Percentiles rank a stretch among this genome's conserved stretches.
phyloP scores from a whole-genome alignment of 78 protist genomes.

The Dictyostelium purpureum region DNA sequence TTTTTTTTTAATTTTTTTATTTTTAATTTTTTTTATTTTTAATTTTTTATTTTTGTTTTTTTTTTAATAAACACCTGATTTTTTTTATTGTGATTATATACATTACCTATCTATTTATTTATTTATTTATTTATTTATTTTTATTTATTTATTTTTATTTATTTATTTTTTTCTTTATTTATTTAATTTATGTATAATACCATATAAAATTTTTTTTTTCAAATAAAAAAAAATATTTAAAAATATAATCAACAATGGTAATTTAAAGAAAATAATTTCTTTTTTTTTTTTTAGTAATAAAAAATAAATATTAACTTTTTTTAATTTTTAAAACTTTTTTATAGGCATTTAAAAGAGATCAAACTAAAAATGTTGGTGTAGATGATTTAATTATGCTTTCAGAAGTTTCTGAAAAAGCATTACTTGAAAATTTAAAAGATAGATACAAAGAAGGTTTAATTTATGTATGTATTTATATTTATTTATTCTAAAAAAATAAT shows the following conservation, averaged over 20 bases:
- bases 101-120: no score
- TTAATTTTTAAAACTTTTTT: neutral
- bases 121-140: neutral
- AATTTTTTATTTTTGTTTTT: neutral
- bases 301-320: neutral
- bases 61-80: no score
- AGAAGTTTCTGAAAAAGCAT: constrained; percentile 75
- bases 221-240: no score
- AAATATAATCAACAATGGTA: neutral
- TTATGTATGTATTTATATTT: constrained; percentile 77
- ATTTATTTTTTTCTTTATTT: neutral
- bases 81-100: no score
- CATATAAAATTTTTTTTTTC: neutral
- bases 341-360: neutral
- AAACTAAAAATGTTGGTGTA: constrained; percentile 83
- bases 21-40: neutral
- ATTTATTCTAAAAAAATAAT: neutral
- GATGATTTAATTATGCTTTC: constrained; percentile 91
- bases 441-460: constrained; percentile 87
- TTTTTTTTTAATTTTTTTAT: neutral
- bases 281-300: no score
- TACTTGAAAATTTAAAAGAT: constrained; percentile 81
- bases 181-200: neutral
- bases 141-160: neutral
- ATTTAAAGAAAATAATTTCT: neutral